These are phyloP conservation scores for Hypomontagnella submonticulosa DNA, from an alignment of 495 filamentous ascomycete species.

Conservation along the genomic window DNA sequence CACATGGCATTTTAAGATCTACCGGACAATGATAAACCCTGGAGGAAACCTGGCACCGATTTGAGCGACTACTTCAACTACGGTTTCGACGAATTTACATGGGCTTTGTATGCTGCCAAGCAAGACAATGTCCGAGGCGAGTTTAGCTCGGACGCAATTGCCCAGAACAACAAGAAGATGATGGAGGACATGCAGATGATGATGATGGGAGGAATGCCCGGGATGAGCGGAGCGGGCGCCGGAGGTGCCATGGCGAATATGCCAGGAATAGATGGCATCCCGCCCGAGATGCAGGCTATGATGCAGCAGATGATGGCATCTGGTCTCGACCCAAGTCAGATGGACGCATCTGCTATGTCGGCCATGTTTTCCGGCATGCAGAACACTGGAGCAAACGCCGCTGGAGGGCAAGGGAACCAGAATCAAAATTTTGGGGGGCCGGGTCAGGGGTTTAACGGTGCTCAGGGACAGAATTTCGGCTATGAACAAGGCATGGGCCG, in stretches of 20 bases:
- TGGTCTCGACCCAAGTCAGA: constrained; percentile 83
- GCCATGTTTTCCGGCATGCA: constrained; percentile 65
- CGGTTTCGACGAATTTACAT: constrained; percentile 99
- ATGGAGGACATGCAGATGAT: constrained; percentile 90
- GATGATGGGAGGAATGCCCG: constrained; percentile 80
- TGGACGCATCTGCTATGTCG: constrained; percentile 68
- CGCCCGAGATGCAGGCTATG: constrained; percentile 84
- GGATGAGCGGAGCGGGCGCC: constrained; percentile 55
- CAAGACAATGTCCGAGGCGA: constrained; percentile 81
- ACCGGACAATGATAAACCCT: constrained; percentile 87
- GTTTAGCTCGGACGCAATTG: constrained; percentile 65
- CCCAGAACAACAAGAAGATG: constrained; percentile 82
- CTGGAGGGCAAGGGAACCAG: constrained; percentile 56
- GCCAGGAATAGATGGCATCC: constrained; percentile 76
- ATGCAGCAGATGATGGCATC: constrained; percentile 82
- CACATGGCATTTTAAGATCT: constrained; percentile 64
- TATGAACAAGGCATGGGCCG: constrained; percentile 66
- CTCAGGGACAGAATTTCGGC: constrained; percentile 65
- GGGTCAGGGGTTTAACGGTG: constrained; percentile 60
- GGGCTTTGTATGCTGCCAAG: constrained; percentile 92
- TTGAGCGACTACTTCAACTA: constrained; percentile 99
- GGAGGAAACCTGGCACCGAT: constrained; percentile 95
- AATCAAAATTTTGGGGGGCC: constrained; percentile 57
- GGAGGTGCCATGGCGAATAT: constrained; percentile 70
- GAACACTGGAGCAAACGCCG: constrained; percentile 49